phyloP scores from a whole-genome alignment of 1,284 basidiomycete genomes.

The Heterobasidion parviporum region DNA sequence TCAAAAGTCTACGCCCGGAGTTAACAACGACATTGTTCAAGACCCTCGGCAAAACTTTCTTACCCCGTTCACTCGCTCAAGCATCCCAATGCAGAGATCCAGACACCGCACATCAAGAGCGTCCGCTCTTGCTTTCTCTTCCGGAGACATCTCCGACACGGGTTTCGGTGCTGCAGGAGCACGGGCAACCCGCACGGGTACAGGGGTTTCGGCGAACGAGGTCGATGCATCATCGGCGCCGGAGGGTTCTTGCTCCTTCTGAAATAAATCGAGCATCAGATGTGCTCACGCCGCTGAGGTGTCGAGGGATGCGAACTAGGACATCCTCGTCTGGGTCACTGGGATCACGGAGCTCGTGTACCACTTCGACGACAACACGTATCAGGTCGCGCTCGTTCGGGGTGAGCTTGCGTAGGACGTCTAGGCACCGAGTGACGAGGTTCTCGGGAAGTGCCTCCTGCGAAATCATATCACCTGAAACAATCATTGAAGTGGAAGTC shows the following conservation, averaged over 20 bases:
- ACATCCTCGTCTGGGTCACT: constrained; percentile 36
- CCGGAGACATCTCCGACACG: constrained; percentile 42
- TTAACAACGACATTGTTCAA: background rate
- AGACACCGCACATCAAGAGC: constrained; percentile 78
- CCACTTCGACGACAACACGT: constrained; percentile 89
- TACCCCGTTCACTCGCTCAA: constrained; percentile 88
- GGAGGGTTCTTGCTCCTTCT: constrained; percentile 21
- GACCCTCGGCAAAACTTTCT: constrained; percentile 1
- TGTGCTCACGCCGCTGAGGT: background rate
- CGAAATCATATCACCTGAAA: constrained; percentile 76
- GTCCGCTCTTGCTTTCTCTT: constrained; percentile 55
- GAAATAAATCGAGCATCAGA: background rate
- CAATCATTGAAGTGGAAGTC: background rate
- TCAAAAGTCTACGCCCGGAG: constrained; percentile 61
- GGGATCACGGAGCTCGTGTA: constrained; percentile 76
- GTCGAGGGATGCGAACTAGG: constrained; percentile 1
- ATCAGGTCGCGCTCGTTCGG: constrained; percentile 88
- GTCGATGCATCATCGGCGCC: constrained; percentile 28
- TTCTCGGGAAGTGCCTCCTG: constrained; percentile 74
- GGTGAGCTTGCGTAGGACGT: constrained; percentile 81
- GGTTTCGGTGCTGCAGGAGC: constrained; percentile 32
- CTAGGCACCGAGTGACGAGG: constrained; percentile 77
- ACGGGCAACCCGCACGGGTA: constrained; percentile 17
- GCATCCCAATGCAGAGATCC: constrained; percentile 83
- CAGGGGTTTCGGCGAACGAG: constrained; percentile 25